Evolutionary conservation across 164 flowering plant genomes (phyloP).

Genomic region (Vitis vinifera): ASM3070453v1 NC_081814.1:6721001-6721500

Average conservation of each 20-base stretch:
- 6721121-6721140: no score
- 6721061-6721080: no score
- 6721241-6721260: neutral
- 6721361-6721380: neutral
- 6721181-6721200: no score
- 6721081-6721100: no score
- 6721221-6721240: neutral
- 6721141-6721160: no score
- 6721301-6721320: conserved; percentile 12
- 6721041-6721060: no score
- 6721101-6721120: no score
- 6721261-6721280: neutral
- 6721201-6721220: no score
- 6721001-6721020: no score
- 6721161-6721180: no score
- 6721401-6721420: neutral
- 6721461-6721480: neutral
- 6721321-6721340: neutral
- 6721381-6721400: neutral
- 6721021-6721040: no score
- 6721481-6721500: conserved; percentile 33
- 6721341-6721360: conserved; percentile 27
- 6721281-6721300: conserved; percentile 2
- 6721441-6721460: conserved; percentile 9
- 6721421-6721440: conserved; percentile 8